phyloP scores from a whole-genome alignment of 2,329 filamentous ascomycete species.

The Trichoderma breve region DNA sequence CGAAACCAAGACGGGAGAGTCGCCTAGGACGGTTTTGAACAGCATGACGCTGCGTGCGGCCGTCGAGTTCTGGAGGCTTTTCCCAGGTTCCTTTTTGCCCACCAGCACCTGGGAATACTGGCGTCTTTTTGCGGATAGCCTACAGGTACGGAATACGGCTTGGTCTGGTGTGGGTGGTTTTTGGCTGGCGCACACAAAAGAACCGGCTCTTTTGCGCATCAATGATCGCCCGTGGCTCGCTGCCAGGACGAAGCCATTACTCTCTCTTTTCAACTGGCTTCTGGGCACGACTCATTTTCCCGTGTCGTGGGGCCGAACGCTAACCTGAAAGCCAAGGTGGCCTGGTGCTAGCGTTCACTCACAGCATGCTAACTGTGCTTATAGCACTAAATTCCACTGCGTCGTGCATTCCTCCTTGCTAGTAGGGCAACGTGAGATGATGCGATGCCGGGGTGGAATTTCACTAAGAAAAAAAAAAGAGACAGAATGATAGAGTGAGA shows the following conservation, averaged over 20 bases:
- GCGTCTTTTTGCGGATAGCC: not conserved
- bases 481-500: not conserved
- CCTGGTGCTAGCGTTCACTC: slow-evolving; percentile 1
- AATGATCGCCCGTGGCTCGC: not conserved
- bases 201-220: not conserved
- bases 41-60: not conserved
- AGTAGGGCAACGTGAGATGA: not conserved
- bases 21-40: not conserved
- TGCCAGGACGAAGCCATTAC: slow-evolving; percentile 9
- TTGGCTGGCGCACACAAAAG: not conserved
- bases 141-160: not conserved
- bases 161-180: not conserved
- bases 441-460: slow-evolving; percentile 21
- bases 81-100: not conserved
- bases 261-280: slow-evolving; percentile 3
- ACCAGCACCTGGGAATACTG: not conserved
- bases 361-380: not conserved
- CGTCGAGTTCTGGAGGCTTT: not conserved
- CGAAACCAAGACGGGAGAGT: not conserved
- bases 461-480: not conserved
- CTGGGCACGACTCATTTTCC: slow-evolving; percentile 18
- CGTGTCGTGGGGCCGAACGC: slow-evolving; percentile 16
- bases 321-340: not conserved
- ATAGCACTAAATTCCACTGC: not conserved
- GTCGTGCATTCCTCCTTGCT: not conserved